Evolutionary conservation across 768 basidiomycete species (phyloP).

Genomic region (Psilocybe cubensis): DNA sequence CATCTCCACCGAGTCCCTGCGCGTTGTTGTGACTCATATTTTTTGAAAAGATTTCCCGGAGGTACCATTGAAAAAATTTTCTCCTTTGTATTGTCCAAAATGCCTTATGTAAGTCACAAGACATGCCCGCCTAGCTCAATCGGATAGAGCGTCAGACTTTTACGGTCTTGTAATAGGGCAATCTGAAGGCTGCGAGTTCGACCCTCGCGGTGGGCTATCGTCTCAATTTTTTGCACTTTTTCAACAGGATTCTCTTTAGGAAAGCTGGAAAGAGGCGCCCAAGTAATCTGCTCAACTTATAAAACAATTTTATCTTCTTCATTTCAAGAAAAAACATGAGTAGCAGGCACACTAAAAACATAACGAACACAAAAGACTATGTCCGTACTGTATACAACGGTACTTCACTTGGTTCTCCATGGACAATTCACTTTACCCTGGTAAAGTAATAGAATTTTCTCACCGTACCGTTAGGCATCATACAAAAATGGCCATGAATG

Average conservation of each 20-base stretch:
- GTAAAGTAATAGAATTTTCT: too few species aligned
- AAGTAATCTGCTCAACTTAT: too few species aligned
- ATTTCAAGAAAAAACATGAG: too few species aligned
- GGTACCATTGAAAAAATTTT: background rate
- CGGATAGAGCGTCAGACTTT: conserved; percentile 68
- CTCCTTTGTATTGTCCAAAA: too few species aligned
- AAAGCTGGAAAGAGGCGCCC: too few species aligned
- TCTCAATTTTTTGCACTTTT: background rate
- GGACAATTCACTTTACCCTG: too few species aligned
- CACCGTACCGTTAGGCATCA: background rate
- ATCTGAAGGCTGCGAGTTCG: conserved; percentile 88
- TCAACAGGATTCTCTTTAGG: too few species aligned
- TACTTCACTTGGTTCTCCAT: background rate
- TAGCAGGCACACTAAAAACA: too few species aligned
- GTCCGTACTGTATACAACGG: background rate
- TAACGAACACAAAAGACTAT: too few species aligned
- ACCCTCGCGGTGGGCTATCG: conserved; percentile 79
- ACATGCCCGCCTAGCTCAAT: conserved; percentile 63
- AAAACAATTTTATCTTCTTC: too few species aligned
- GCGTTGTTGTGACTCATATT: background rate
- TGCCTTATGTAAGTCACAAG: too few species aligned
- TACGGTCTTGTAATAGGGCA: conserved; percentile 20
- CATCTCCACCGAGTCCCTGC: background rate
- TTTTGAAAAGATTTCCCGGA: background rate
- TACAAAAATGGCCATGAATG: background rate